A percentile compares a stretch with the other conserved stretches of the same genome.
phyloP scores from a whole-genome alignment of 345 rosid species.

The Turritis glabra region DNA sequence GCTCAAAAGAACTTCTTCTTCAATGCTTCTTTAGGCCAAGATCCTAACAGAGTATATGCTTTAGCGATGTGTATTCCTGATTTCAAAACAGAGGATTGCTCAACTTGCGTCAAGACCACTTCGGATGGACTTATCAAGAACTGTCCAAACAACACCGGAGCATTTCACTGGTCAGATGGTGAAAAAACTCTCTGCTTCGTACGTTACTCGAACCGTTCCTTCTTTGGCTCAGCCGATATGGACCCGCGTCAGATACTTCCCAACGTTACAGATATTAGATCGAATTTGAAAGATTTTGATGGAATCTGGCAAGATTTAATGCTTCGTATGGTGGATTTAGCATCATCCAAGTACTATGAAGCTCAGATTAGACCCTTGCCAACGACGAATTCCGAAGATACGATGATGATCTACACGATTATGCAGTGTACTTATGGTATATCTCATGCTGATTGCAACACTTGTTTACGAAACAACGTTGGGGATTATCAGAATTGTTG shows the following conservation, averaged over 20 bases:
- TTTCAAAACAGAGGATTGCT: slow-evolving; percentile 19
- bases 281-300: slow-evolving; percentile 5
- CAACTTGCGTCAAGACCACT: slow-evolving; percentile 23
- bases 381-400: background rate
- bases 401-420: slow-evolving; percentile 10
- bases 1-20: slow-evolving; percentile 31
- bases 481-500: slow-evolving; percentile 27
- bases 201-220: slow-evolving; percentile 24
- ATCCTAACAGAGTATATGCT: slow-evolving; percentile 25
- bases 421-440: slow-evolving; percentile 43
- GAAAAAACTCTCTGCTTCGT: slow-evolving; percentile 26
- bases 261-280: slow-evolving; percentile 14
- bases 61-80: slow-evolving; percentile 26
- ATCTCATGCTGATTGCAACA: slow-evolving; percentile 22
- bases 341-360: slow-evolving; percentile 27
- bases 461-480: slow-evolving; percentile 21
- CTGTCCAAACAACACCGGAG: slow-evolving; percentile 33
- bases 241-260: slow-evolving; percentile 1
- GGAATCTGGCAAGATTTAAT: slow-evolving; percentile 9
- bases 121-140: background rate
- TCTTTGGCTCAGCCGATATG: slow-evolving; percentile 21
- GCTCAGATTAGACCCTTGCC: slow-evolving; percentile 17
- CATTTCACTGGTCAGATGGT: slow-evolving; percentile 28
- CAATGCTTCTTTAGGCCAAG: slow-evolving; percentile 28
- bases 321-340: slow-evolving; percentile 2